Conservation (phyloP, 2,329 filamentous ascomycete species). For the Cladosporium sp. region DNA sequence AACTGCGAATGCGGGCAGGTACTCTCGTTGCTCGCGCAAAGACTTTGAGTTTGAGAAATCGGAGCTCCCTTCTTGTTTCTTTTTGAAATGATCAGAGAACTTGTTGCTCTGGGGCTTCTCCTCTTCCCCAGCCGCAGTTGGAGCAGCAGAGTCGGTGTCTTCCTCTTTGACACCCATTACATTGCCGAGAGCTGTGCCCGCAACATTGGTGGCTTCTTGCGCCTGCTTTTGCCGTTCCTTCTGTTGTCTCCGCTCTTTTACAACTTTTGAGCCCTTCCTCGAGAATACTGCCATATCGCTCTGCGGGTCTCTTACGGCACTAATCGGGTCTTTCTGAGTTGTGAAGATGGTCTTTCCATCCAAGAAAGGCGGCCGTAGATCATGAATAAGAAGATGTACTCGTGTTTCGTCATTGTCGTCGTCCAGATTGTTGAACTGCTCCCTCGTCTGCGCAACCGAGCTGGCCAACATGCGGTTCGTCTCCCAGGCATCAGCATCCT, state of each 20-base stretch:
- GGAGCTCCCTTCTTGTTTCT: slow-evolving; percentile 72
- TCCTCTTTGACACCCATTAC: slow-evolving; percentile 94
- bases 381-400: slow-evolving; percentile 86
- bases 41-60: slow-evolving; percentile 91
- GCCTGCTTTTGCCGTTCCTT: slow-evolving; percentile 90
- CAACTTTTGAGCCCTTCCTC: slow-evolving; percentile 87
- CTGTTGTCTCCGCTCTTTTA: slow-evolving; percentile 84
- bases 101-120: slow-evolving; percentile 59
- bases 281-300: slow-evolving; percentile 99
- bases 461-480: slow-evolving; percentile 97
- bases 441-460: slow-evolving; percentile 83
- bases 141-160: slow-evolving; percentile 71
- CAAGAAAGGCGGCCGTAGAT: slow-evolving; percentile 87
- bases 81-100: slow-evolving; percentile 86
- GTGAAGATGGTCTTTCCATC: slow-evolving; percentile 95
- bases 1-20: slow-evolving; percentile 89
- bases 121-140: slow-evolving; percentile 55
- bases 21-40: slow-evolving; percentile 84
- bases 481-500: slow-evolving; percentile 96
- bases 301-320: slow-evolving; percentile 85
- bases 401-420: slow-evolving; percentile 86
- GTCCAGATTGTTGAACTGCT: slow-evolving; percentile 74
- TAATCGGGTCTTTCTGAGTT: slow-evolving; percentile 91
- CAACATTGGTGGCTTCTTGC: slow-evolving; percentile 87
- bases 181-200: slow-evolving; percentile 87